Evolutionary conservation across 225 moss, liverwort and hornwort species (phyloP), one percentile per base, ranked within the genome.

Genomic region (Ulota crispa): DNA sequence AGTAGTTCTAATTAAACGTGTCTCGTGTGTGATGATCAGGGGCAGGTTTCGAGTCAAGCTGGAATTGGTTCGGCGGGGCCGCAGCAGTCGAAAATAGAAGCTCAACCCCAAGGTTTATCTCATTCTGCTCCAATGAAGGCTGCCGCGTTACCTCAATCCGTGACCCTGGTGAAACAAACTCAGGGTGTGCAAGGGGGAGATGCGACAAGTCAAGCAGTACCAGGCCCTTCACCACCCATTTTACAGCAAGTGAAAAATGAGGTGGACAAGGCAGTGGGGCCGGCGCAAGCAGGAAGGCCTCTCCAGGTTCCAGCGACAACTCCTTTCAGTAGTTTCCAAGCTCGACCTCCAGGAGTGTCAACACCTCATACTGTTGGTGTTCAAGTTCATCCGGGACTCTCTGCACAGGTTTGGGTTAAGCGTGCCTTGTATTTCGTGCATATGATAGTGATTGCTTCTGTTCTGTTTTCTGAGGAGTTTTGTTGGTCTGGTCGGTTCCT

Each of bases 201-300:
- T 63, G 56, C 61, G 54, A 85, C 78, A 10, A 88, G 80, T 57
- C 86, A 83, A 84, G 77, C 66, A 34, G 83, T 62, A 73, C 65
- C 80, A 54, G 81, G 68, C 37, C 68, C 76, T 26, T 81, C 91
- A 60, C 39, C 85, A 45, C 81, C 87, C 42, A 85, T 69, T 81
- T 77, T 87, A 64, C 88, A 92, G 76, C 90, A 86, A 83, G 88
- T 82, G 79, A 92, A 90, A 80, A 86, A 87, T 76, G 92, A 92
- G 81, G 85, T 84, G 56, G 90, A 92, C 41, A 92, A 90, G 80
- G 83, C 87, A 36, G 85, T 84, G 39, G 87, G 75, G 59, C 74
- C 87, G 73, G 68, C 55, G 16, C 89, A 83, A 82, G 78, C 83
- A 69, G 86, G 37, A 67, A 82, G 85, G 36, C 85, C 89, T 81